These are phyloP conservation scores for Entomortierella parvispora DNA, from an alignment of 192 early-diverging fungal species.

Conservation along the genomic window DNA sequence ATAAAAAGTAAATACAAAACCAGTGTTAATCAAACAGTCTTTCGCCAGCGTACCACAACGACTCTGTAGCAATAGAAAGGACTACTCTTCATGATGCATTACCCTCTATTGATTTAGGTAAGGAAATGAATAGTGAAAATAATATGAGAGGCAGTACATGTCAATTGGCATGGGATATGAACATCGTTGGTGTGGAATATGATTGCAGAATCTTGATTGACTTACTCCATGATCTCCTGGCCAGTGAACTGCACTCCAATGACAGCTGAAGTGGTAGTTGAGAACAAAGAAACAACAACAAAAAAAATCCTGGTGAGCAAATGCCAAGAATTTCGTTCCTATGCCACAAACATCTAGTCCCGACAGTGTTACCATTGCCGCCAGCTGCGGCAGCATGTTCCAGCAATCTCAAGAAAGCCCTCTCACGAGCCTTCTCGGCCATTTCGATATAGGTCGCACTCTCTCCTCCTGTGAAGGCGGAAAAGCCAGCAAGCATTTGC, in stretches of 20 bases:
- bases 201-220: too few relatives aligned
- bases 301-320: neutral
- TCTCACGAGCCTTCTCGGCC: slow-evolving; percentile 49
- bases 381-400: slow-evolving; percentile 45
- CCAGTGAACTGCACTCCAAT: slow-evolving; percentile 47
- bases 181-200: too few relatives aligned
- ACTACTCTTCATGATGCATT: too few relatives aligned
- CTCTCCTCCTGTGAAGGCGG: slow-evolving; percentile 42
- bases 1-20: neutral
- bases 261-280: slow-evolving; percentile 14
- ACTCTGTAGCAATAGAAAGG: too few relatives aligned
- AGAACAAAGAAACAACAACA: neutral
- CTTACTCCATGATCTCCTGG: slow-evolving; percentile 41
- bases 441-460: slow-evolving; percentile 47
- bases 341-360: neutral
- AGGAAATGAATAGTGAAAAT: too few relatives aligned
- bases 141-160: too few relatives aligned
- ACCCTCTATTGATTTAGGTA: too few relatives aligned
- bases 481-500: slow-evolving; percentile 24
- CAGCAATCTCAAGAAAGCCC: slow-evolving; percentile 39
- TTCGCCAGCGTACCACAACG: neutral
- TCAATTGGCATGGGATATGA: too few relatives aligned
- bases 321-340: neutral
- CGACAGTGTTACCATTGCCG: slow-evolving; percentile 39
- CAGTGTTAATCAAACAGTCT: neutral